Conservation (phyloP, 129 eudicot genomes). For the Sambucus nigra region DNA sequence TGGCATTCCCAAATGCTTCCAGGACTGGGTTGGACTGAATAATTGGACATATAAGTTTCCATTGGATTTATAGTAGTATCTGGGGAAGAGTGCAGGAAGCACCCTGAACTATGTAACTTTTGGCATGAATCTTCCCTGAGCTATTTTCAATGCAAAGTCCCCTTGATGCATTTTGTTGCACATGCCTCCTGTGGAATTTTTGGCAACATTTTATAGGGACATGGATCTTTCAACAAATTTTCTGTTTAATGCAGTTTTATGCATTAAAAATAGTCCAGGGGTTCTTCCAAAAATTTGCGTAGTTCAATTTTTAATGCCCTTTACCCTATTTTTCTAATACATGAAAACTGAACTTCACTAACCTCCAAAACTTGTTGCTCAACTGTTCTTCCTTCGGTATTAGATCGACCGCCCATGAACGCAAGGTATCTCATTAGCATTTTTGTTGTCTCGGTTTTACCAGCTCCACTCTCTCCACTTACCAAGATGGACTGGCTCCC, state of each 20-base stretch:
- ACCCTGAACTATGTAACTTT: no score
- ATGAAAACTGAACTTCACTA: constrained; percentile 15
- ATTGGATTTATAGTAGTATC: not conserved
- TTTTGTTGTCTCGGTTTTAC: constrained; percentile 88
- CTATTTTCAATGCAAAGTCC: no score
- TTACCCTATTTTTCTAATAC: not conserved
- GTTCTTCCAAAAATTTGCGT: no score
- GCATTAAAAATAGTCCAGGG: no score
- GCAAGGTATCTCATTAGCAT: constrained; percentile 93
- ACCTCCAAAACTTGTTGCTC: constrained; percentile 95
- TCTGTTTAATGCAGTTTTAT: no score
- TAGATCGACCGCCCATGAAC: constrained; percentile 85
- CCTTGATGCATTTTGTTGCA: no score
- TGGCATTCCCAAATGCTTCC: constrained; percentile 97
- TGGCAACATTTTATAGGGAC: no score
- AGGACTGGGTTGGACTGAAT: constrained; percentile 93
- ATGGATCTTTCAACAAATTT: no score
- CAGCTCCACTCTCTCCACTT: constrained; percentile 96
- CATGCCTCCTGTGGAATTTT: no score
- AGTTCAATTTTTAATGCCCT: no score
- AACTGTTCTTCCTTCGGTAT: constrained; percentile 81
- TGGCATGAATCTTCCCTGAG: no score
- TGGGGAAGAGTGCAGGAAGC: no score
- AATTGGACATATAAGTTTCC: constrained; percentile 15
- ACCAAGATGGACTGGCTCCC: constrained; percentile 89